phyloP scores from a whole-genome alignment of 495 filamentous ascomycete genomes.

The Astrothelium subdiscretum region DNA sequence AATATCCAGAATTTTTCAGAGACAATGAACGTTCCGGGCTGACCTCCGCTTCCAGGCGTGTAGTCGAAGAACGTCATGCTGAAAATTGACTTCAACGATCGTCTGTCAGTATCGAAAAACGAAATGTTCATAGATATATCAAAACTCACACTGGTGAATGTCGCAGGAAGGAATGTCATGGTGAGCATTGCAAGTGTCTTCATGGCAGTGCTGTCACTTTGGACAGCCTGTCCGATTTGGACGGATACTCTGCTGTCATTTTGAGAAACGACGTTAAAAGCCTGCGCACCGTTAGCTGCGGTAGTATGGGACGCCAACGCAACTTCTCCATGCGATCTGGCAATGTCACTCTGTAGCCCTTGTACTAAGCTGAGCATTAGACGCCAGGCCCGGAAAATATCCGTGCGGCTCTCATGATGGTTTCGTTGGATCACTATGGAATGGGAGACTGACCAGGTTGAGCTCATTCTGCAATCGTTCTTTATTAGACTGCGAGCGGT shows the following conservation, averaged over 20 bases:
- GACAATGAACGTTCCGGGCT: not conserved
- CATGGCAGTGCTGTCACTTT: slow-evolving; percentile 19
- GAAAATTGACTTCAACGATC: not conserved
- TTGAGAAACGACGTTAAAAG: not conserved
- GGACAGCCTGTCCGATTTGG: not conserved
- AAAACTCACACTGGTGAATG: not conserved
- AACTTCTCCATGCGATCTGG: not conserved
- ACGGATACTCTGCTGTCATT: not conserved
- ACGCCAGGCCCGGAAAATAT: not conserved
- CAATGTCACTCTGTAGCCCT: not conserved
- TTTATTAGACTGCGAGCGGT: not conserved
- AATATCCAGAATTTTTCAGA: not conserved
- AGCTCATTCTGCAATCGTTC: not conserved
- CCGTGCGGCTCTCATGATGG: not conserved
- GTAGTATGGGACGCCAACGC: not conserved
- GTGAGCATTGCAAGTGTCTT: slow-evolving; percentile 24
- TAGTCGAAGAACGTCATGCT: not conserved
- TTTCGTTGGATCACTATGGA: not conserved
- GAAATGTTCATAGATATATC: not conserved
- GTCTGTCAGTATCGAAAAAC: not conserved
- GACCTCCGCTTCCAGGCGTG: not conserved
- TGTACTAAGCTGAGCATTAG: not conserved
- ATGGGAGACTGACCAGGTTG: not conserved
- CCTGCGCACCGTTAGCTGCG: not conserved
- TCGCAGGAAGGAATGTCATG: slow-evolving; percentile 18